phyloP scores from a whole-genome alignment of 495 filamentous ascomycete genomes.

The Podospora bellae-mahoneyi region DNA sequence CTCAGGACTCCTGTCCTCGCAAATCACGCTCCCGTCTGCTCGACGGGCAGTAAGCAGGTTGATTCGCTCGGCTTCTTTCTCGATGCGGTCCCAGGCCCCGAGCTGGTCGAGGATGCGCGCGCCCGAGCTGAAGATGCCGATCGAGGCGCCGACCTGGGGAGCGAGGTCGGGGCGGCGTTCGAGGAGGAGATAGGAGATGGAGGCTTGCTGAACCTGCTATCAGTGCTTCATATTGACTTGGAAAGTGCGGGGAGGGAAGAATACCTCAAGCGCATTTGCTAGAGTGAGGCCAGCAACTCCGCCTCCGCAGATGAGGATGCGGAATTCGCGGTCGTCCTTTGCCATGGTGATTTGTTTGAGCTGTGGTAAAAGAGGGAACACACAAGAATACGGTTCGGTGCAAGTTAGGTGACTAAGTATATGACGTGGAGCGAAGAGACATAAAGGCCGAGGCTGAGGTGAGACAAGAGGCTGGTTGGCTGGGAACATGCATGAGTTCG shows the following conservation, averaged over 20 bases:
- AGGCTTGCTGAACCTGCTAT: slow-evolving; percentile 13
- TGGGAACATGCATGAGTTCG: not conserved
- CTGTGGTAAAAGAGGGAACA: not conserved
- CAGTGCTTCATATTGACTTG: not conserved
- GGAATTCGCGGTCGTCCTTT: not conserved
- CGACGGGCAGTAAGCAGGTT: not conserved
- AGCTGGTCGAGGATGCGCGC: slow-evolving; percentile 34
- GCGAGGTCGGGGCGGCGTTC: slow-evolving; percentile 22
- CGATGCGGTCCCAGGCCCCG: slow-evolving; percentile 32
- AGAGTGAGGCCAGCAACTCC: slow-evolving; percentile 17
- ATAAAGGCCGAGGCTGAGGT: not conserved
- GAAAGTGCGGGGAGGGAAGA: not conserved
- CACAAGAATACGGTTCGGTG: not conserved
- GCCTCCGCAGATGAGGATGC: slow-evolving; percentile 15
- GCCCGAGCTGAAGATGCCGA: slow-evolving; percentile 21
- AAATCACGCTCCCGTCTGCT: slow-evolving; percentile 3
- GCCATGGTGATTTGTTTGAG: not conserved
- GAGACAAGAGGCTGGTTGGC: not conserved
- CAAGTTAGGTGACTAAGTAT: not conserved
- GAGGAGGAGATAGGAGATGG: slow-evolving; percentile 23
- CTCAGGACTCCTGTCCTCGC: not conserved
- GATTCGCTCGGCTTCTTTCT: not conserved
- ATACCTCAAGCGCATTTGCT: slow-evolving; percentile 21
- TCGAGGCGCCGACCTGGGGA: slow-evolving; percentile 22
- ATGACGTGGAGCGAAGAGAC: no score